Evolutionary conservation across 2,329 filamentous ascomycete genomes (phyloP).

Genomic region (Macrophomina phaseolina): DNA sequence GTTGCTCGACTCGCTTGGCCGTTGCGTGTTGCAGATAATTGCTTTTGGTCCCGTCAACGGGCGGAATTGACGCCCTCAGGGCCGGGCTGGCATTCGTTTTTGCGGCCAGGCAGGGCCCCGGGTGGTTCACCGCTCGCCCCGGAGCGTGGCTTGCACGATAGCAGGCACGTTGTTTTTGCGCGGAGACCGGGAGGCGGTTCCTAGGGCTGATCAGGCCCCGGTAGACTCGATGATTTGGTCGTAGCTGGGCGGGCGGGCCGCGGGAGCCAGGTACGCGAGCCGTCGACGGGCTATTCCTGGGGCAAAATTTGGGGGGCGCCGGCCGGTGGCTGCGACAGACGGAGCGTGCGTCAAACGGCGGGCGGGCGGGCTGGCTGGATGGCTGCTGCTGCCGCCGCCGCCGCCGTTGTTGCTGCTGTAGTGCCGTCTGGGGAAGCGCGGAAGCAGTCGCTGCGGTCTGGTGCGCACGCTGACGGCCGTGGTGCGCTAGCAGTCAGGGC

Average conservation of each 20-base stretch:
- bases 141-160: neutral
- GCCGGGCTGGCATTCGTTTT: conserved; percentile 1
- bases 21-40: conserved; percentile 20
- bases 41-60: neutral
- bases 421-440: conserved; percentile 10
- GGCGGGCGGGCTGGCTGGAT: too few species aligned
- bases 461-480: neutral
- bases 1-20: neutral
- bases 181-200: conserved; percentile 10
- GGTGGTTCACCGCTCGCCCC: conserved; percentile 12
- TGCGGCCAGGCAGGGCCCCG: conserved; percentile 6
- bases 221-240: conserved; percentile 23
- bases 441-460: conserved; percentile 14
- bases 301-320: neutral
- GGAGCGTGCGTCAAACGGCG: conserved; percentile 4
- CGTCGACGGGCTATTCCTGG: conserved; percentile 7
- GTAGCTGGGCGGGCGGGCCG: conserved; percentile 10
- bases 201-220: conserved; percentile 21
- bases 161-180: conserved; percentile 14
- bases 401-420: neutral
- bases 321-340: conserved; percentile 10
- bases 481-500: neutral
- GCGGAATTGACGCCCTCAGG: neutral
- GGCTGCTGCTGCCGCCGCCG: neutral
- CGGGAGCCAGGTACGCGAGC: conserved; percentile 22